Base-by-base conservation (phyloP, 371 early-diverging fungal species). In the Mortierella sp. region DNA sequence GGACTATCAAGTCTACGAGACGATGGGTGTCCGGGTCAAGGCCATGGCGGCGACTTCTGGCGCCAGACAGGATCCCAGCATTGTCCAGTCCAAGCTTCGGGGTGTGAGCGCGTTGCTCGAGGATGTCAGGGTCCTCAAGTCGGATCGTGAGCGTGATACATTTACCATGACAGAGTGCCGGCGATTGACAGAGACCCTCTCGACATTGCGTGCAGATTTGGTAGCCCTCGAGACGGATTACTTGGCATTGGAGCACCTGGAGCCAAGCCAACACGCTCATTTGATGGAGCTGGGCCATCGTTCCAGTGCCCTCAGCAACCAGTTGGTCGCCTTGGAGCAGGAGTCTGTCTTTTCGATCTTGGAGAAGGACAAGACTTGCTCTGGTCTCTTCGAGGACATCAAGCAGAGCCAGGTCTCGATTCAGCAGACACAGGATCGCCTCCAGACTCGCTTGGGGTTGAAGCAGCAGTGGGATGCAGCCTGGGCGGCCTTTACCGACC, bases 401-500 rank as follows among this genome's bases (percentile, higher is more conserved):
- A 61, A 66, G 37, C 47, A 50, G 16, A 65, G 65, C 2, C 79
- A 82, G 52, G 14, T 19, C 64, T 58, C 83, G 0, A 82, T 82
- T 29, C 71, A 78, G 31, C 53, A 74, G 29, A 58, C 69, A 0
- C 78, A 74, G 64, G 71, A 68, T 1, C 71, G 79, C 19, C 78
- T 82, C 3, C 78, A 78, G 47, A 61, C 71, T 14, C 52, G 64
- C 11, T 52, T 82, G n/a, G 83, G 78, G 19, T 53, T 74, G 37
- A 82, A 82, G 67, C 75, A 82, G 55, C 78, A 82, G 37, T 82
- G 83, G 83, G 61, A 78, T 22, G 41, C 78, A 66, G 75, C 83
- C 13, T 78, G 78, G 83, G 66, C 55, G 1, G 52, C 74, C 9
- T 82, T 82, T 39, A 44, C 68, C 0, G 73, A 82, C 39, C 69